Percentiles rank a stretch among this genome's conserved stretches.
Evolutionary conservation across 73 alveolate genomes (phyloP).

Genomic region (Symbiodinium natans): DNA sequence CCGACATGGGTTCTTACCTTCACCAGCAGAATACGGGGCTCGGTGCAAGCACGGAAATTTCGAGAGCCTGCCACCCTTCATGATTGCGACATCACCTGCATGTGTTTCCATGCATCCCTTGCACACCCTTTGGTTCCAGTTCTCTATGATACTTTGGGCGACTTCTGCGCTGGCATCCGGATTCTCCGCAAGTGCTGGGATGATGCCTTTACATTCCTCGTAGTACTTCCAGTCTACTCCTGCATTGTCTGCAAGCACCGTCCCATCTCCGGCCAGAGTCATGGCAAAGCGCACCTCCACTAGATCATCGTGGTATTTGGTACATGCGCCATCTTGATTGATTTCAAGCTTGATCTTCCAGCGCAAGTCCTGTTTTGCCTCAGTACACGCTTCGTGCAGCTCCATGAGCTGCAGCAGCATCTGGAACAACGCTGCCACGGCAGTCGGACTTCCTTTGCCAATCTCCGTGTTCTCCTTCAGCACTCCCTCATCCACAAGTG

Average conservation of each 20-base stretch:
- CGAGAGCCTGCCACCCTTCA: constrained; percentile 69
- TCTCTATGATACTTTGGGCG: background rate
- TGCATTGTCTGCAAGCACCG: constrained; percentile 39
- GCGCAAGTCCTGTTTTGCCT: constrained; percentile 16
- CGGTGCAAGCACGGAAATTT: constrained; percentile 58
- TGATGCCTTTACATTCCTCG: constrained; percentile 17
- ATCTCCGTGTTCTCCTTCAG: constrained; percentile 18
- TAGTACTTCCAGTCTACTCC: constrained; percentile 42
- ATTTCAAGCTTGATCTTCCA: constrained; percentile 81
- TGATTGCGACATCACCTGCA: constrained; percentile 47
- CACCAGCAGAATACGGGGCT: constrained; percentile 77
- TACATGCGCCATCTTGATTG: constrained; percentile 68
- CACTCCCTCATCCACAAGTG: background rate
- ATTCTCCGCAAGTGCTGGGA: constrained; percentile 65
- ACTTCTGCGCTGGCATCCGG: constrained; percentile 18
- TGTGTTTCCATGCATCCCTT: background rate
- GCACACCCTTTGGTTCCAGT: constrained; percentile 67
- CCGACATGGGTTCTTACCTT: background rate
- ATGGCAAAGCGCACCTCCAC: constrained; percentile 64
- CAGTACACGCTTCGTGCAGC: constrained; percentile 32
- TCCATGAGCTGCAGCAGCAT: constrained; percentile 24
- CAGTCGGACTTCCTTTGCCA: constrained; percentile 20
- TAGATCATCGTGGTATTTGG: constrained; percentile 55
- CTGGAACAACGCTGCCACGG: constrained; percentile 19
- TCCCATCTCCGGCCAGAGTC: constrained; percentile 69